Evolutionary conservation across 2,329 filamentous ascomycete genomes (phyloP).

Genomic region (Fusarium transvaalense): DNA sequence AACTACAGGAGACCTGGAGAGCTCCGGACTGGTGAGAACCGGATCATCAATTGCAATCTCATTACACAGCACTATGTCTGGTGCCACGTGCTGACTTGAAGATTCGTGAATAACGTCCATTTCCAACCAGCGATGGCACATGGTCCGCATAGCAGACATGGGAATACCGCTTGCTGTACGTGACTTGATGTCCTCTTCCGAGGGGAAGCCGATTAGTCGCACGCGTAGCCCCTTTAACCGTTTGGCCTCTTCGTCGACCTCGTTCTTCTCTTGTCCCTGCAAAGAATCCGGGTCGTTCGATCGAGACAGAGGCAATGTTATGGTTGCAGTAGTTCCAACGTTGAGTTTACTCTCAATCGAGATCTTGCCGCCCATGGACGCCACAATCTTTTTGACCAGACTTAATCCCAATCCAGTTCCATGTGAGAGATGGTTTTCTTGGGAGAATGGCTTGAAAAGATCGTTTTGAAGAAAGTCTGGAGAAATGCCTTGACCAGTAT

Average conservation of each 20-base stretch:
- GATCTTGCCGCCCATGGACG: slow-evolving; percentile 70
- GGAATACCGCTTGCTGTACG: slow-evolving; percentile 17
- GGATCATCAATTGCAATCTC: slow-evolving; percentile 26
- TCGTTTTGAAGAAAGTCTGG: slow-evolving; percentile 71
- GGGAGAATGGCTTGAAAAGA: slow-evolving; percentile 73
- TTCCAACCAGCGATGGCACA: slow-evolving; percentile 41
- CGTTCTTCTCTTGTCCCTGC: slow-evolving; percentile 38
- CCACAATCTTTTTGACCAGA: slow-evolving; percentile 71
- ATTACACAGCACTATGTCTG: slow-evolving; percentile 49
- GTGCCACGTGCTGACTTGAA: slow-evolving; percentile 15
- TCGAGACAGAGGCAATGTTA: slow-evolving; percentile 49
- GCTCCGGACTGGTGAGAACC: slow-evolving; percentile 5
- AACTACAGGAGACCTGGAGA: slow-evolving; percentile 44
- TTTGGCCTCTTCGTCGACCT: slow-evolving; percentile 48
- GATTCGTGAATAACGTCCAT: slow-evolving; percentile 35
- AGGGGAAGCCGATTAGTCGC: slow-evolving; percentile 26
- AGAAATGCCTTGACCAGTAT: slow-evolving; percentile 75
- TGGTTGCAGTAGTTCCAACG: slow-evolving; percentile 54
- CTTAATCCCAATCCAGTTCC: slow-evolving; percentile 75
- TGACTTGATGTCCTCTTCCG: slow-evolving; percentile 11
- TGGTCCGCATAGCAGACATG: slow-evolving; percentile 30
- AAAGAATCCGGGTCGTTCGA: neutral
- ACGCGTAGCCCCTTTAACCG: slow-evolving; percentile 50
- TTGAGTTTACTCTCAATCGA: slow-evolving; percentile 62
- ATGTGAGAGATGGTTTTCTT: slow-evolving; percentile 71